Evolutionary conservation across 2,329 filamentous ascomycete species (phyloP).

Genomic region (Neophaeococcomyces aloes): DNA sequence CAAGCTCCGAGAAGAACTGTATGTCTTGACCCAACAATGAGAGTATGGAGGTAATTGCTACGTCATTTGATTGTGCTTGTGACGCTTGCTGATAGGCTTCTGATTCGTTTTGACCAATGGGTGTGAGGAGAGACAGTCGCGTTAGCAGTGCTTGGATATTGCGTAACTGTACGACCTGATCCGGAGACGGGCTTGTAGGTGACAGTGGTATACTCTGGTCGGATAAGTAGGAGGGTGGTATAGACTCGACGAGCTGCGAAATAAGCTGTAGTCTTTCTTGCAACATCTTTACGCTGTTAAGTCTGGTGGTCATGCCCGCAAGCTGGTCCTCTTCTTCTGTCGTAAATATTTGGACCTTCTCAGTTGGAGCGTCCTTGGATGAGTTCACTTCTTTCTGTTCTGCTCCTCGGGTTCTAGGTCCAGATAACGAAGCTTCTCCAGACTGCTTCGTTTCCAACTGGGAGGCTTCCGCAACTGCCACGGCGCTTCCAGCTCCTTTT

Average conservation of each 20-base stretch:
- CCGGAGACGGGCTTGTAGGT: conserved; percentile 23
- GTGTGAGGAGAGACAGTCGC: conserved; percentile 70
- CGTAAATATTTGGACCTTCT: conserved; percentile 30
- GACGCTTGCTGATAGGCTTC: conserved; percentile 55
- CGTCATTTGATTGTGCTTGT: conserved; percentile 70
- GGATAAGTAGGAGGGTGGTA: conserved; percentile 56
- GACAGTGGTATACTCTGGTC: conserved; percentile 29
- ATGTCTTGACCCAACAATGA: conserved; percentile 64
- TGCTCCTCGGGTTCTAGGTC: conserved; percentile 6
- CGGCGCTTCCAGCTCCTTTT: conserved; percentile 69
- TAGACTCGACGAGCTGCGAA: conserved; percentile 62
- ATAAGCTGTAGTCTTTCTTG: conserved; percentile 64
- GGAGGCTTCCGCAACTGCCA: conserved; percentile 30
- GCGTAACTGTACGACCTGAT: conserved; percentile 63
- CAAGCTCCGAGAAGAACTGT: conserved; percentile 59
- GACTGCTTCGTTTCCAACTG: conserved; percentile 9
- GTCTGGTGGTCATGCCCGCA: conserved; percentile 66
- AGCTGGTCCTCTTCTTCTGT: conserved; percentile 57
- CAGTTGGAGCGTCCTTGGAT: conserved; percentile 12
- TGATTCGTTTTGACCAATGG: conserved; percentile 26
- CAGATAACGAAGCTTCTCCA: conserved; percentile 12
- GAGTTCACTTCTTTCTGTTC: conserved; percentile 22
- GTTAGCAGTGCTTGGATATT: conserved; percentile 78
- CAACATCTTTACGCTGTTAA: conserved; percentile 90
- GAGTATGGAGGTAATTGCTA: conserved; percentile 65